These are phyloP conservation scores for Sarocladium oryzae DNA, from an alignment of 2,329 filamentous ascomycete species.

Conservation along the genomic window DNA sequence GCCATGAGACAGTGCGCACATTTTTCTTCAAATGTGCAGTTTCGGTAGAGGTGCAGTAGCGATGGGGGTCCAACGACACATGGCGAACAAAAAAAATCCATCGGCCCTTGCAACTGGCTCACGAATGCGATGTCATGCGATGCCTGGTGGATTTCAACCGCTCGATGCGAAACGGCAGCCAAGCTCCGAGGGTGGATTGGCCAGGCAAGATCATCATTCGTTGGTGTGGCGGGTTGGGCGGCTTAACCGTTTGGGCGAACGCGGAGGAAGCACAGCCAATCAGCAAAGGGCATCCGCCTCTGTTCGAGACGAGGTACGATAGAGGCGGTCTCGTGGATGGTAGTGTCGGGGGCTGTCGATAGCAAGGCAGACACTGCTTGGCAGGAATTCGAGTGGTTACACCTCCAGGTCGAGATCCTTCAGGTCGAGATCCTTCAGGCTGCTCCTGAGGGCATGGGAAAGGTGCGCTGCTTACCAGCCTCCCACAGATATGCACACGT, in stretches of 20 bases:
- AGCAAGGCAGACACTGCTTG: background rate
- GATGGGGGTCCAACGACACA: background rate
- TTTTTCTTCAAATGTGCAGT: background rate
- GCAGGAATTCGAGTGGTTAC: too few species aligned
- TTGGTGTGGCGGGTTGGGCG: background rate
- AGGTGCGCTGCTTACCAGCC: background rate
- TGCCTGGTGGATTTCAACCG: background rate
- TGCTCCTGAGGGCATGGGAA: background rate
- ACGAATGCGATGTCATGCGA: background rate
- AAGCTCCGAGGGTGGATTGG: background rate
- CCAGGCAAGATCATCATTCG: background rate
- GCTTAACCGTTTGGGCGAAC: background rate
- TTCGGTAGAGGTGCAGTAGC: too few species aligned
- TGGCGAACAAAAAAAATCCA: background rate
- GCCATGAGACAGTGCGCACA: background rate
- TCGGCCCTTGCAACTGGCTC: background rate
- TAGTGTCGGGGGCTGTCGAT: background rate
- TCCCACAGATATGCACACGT: too few species aligned
- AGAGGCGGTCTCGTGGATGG: too few species aligned
- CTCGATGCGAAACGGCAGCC: constrained; percentile 6
- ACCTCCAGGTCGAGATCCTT: too few species aligned
- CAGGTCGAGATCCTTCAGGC: background rate
- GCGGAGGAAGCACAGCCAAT: background rate
- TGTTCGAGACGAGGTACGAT: background rate
- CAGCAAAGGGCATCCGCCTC: background rate